phyloP scores from a whole-genome alignment of 2,329 filamentous ascomycete species.

The Teratosphaeria pseudoeucalypti region DNA sequence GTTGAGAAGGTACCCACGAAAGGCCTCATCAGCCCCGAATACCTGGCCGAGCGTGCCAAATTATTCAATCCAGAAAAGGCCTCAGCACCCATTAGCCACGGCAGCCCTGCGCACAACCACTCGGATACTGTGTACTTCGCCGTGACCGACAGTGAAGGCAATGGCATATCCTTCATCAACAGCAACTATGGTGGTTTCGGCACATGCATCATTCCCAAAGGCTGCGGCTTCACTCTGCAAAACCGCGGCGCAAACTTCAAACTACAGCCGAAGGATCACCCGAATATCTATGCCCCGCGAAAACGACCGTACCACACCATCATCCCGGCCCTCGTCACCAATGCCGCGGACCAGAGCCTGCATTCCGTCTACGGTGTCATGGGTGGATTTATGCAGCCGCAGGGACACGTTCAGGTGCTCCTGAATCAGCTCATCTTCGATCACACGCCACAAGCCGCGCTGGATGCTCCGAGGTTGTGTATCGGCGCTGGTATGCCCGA shows the following conservation, averaged over 20 bases:
- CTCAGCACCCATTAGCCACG: slow-evolving; percentile 50
- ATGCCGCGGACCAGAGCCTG: slow-evolving; percentile 59
- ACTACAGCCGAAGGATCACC: slow-evolving; percentile 54
- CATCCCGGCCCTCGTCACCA: slow-evolving; percentile 84
- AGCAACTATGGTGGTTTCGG: slow-evolving; percentile 87
- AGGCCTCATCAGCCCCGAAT: slow-evolving; percentile 59
- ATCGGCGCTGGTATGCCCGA: slow-evolving; percentile 65
- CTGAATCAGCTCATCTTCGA: slow-evolving; percentile 79
- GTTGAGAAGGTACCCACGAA: slow-evolving; percentile 58
- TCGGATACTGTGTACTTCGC: slow-evolving; percentile 94
- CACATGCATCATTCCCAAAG: slow-evolving; percentile 70
- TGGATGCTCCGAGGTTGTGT: slow-evolving; percentile 86
- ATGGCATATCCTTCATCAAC: slow-evolving; percentile 94
- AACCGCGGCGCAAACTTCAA: slow-evolving; percentile 86
- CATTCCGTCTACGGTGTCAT: slow-evolving; percentile 91
- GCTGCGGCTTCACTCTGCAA: slow-evolving; percentile 87
- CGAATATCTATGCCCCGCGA: slow-evolving; percentile 66
- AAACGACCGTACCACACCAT: slow-evolving; percentile 97
- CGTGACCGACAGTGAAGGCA: slow-evolving; percentile 69
- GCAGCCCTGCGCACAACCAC: slow-evolving; percentile 73
- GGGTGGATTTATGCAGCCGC: slow-evolving; percentile 98
- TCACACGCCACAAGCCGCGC: slow-evolving; percentile 71
- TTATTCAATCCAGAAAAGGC: slow-evolving; percentile 49
- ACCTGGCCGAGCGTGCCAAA: slow-evolving; percentile 60
- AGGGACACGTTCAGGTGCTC: slow-evolving; percentile 88